These are phyloP conservation scores for Phytophthora pisi DNA, from an alignment of 352 stramenopile genomes.

Conservation along the genomic window DNA sequence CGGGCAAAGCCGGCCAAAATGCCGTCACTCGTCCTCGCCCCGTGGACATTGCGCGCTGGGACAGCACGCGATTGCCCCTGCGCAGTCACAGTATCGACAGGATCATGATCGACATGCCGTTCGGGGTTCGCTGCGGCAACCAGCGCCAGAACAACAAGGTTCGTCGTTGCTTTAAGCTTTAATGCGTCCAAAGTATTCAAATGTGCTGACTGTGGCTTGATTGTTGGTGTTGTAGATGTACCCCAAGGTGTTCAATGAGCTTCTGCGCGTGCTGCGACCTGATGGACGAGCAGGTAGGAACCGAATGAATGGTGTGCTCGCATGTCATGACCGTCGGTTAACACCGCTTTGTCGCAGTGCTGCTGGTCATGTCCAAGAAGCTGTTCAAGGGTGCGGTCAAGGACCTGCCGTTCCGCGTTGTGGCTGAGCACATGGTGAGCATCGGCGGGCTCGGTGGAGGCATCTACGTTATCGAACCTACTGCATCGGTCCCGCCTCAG, in stretches of 20 bases:
- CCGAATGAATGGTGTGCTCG: background rate
- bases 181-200: background rate
- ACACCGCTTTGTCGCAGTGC: slow-evolving; percentile 34
- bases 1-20: slow-evolving; percentile 64
- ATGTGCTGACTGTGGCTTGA: background rate
- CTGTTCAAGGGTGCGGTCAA: slow-evolving; percentile 63
- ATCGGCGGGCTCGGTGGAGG: slow-evolving; percentile 68
- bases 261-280: slow-evolving; percentile 63
- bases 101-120: slow-evolving; percentile 82
- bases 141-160: slow-evolving; percentile 75
- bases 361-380: slow-evolving; percentile 86
- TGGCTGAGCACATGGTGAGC: slow-evolving; percentile 67
- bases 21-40: slow-evolving; percentile 34
- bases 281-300: slow-evolving; percentile 52
- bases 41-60: slow-evolving; percentile 70
- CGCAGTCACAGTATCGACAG: slow-evolving; percentile 60
- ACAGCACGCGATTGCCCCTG: slow-evolving; percentile 63
- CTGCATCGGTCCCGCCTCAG: slow-evolving; percentile 8
- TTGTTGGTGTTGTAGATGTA: slow-evolving; percentile 56
- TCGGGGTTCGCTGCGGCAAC: slow-evolving; percentile 77
- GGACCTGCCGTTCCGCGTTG: slow-evolving; percentile 45
- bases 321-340: background rate
- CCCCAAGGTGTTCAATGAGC: slow-evolving; percentile 75
- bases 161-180: background rate
- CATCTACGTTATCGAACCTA: slow-evolving; percentile 66